Conservation (phyloP, 176 grass and related monocot genomes). For the Miscanthus lutarioriparius region DNA sequence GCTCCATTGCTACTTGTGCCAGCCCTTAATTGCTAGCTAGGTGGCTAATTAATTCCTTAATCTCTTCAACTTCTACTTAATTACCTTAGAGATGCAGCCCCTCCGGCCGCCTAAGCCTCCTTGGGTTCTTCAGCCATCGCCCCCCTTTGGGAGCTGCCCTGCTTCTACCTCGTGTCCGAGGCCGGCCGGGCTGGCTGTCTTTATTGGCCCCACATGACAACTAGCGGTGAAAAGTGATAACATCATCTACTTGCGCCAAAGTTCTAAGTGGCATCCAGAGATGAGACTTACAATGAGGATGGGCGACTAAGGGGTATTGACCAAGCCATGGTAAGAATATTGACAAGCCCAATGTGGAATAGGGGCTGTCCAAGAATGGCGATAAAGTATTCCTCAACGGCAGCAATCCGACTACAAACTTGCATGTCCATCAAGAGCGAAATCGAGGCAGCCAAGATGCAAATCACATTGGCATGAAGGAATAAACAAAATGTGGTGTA, state of each 20-base stretch:
- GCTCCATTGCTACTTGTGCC: no score
- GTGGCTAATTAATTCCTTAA: no score
- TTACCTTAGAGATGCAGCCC: no score
- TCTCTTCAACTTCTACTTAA: no score
- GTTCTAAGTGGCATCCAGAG: background rate
- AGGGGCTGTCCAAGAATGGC: background rate
- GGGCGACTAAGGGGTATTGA: background rate
- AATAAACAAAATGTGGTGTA: background rate
- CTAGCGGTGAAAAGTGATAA: background rate
- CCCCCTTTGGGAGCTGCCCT: no score
- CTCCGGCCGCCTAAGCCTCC: no score
- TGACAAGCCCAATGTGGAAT: background rate
- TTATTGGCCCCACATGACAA: no score
- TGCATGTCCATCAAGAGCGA: background rate
- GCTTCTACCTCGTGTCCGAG: no score
- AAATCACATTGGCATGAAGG: constrained; percentile 8
- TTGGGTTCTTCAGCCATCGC: no score
- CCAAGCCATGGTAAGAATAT: background rate
- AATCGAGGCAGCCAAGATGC: background rate
- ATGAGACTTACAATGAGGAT: background rate
- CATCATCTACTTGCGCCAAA: background rate
- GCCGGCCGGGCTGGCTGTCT: no score
- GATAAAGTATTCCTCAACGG: background rate
- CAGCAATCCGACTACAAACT: background rate
- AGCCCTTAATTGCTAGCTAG: no score